Percentiles rank a stretch among this genome's conserved stretches.
phyloP scores from a whole-genome alignment of 306 rosid species.

The Cucurbita argyrosperma region DNA sequence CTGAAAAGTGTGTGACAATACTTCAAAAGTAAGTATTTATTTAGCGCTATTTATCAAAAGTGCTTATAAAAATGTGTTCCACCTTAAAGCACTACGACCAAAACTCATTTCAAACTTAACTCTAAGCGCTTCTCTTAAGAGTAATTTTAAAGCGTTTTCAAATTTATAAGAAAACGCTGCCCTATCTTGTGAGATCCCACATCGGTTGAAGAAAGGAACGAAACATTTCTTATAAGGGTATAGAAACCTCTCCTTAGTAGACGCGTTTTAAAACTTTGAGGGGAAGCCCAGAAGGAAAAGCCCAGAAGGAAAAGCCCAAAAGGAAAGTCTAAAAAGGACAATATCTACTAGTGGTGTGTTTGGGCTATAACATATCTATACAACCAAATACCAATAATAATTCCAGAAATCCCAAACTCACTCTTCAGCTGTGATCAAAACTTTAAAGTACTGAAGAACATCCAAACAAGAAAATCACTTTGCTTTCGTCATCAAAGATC shows the following conservation, averaged over 20 bases:
- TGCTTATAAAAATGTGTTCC: not conserved
- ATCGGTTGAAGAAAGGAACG: no score
- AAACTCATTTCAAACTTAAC: not conserved
- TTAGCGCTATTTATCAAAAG: not conserved
- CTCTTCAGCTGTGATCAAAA: not conserved
- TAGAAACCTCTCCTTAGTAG: no score
- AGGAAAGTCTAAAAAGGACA: no score
- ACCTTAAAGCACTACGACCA: not conserved
- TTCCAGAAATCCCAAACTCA: no score
- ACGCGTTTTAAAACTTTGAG: no score
- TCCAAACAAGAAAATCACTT: not conserved
- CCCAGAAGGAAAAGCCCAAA: no score
- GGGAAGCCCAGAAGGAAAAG: no score
- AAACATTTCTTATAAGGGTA: no score
- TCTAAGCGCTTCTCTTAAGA: not conserved
- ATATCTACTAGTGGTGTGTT: no score
- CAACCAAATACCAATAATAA: not conserved
- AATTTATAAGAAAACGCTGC: not conserved
- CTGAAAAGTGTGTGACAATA: not conserved
- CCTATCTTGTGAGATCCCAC: not conserved
- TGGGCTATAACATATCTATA: not conserved
- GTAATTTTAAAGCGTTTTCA: not conserved
- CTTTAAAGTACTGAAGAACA: not conserved
- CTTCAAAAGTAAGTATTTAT: not conserved
- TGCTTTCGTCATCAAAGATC: not conserved